Evolutionary conservation across 495 filamentous ascomycete genomes (phyloP), one percentile per base, ranked within the genome.

Genomic region (Hypoxylon trugodes): DNA sequence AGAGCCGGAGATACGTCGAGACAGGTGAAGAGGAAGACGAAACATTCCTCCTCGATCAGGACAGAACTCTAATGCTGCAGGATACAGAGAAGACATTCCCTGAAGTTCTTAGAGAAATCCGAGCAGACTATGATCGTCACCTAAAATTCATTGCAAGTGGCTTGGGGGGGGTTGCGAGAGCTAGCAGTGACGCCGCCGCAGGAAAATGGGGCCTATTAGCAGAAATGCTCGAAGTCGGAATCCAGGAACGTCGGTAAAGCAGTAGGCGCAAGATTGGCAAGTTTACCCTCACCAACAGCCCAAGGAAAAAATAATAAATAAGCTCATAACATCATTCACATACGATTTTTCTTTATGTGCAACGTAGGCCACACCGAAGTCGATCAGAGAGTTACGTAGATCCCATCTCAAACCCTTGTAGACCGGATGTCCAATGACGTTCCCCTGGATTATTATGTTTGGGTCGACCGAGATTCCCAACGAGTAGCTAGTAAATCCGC

Each of bases 201-300:
- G 75, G 71, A 21, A 83, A 83, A 64, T 85, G 85, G 80, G 85
- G 87, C 69, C 74, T 80, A 15, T 54, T 88, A 62, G 85, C 82
- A 7, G 84, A 87, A 71, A 85, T 83, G 73, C 64, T 88, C 26
- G 84, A 86, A 72, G 73, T 71, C 42, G 82, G 82, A 2, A 72
- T 83, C 45, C 51, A 59, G 35, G 70, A 70, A 25, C 63, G 56
- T 30, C 46, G 52, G 38, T 67, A 54, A 37, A 37, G 43, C n/a
- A 28, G 12, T 7, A 49, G 15, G 15, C 40, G 18, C 15, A 9
- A 19, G 16, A 8, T 30, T 9, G 21, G 16, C 25, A 9, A 10
- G 15, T 40, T 10, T 9, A 15, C 22, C 32, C n/a, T 30, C 7
- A 25, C 40, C 3, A 46, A n/a, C 16, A 45, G 33, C 10, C n/a